Evolutionary conservation across 495 filamentous ascomycete genomes (phyloP), one percentile per base, ranked within the genome.

Genomic region (Tricharina praecox): DNA sequence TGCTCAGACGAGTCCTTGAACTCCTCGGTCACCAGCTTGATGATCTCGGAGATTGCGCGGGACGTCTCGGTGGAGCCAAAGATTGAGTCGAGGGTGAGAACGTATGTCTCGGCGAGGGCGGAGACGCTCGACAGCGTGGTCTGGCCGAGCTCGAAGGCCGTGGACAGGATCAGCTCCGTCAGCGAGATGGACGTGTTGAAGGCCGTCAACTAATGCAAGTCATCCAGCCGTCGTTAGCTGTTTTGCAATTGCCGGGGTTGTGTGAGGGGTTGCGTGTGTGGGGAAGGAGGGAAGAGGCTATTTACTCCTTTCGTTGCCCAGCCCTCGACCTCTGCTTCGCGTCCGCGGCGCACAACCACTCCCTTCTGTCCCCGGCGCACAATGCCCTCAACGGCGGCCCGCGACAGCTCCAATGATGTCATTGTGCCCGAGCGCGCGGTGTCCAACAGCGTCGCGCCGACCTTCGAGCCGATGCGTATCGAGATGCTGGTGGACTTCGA

Each of bases 61-160:
- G 79, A 84, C 2, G 79, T 81, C 58, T 87, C 82, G 3, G 82
- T 85, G 16, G 74, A 79, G 11, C 82, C 82, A 24, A 87, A 71
- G 47, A 83, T 78, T 16, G 78, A 74, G 62, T 87, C 80, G 23
- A 87, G 65, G 1, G 75, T 75, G 23, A 74, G 72, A 15, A 85
- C 59, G 9, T 82, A 68, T 15, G 76, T 67, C 58, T 81, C 76
- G 0, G 78, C 78, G 44, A 81, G 64, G 48, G 77, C 73, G 3
- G 72, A 73, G 18, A 71, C 66, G 15, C 74, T 74, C 2, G 70
- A 67, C 42, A 85, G 62, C 7, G 76, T 74, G 1, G 78, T 73
- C 4, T 74, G 71, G 20, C 77, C 76, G 32, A 82, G 59, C 46
- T 82, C 72, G 50, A 87, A 85, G n/a, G 79, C 73, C 0, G 79